Conservation (phyloP, 2,329 filamentous ascomycete genomes). For the Aurifilum marmelostoma region DNA sequence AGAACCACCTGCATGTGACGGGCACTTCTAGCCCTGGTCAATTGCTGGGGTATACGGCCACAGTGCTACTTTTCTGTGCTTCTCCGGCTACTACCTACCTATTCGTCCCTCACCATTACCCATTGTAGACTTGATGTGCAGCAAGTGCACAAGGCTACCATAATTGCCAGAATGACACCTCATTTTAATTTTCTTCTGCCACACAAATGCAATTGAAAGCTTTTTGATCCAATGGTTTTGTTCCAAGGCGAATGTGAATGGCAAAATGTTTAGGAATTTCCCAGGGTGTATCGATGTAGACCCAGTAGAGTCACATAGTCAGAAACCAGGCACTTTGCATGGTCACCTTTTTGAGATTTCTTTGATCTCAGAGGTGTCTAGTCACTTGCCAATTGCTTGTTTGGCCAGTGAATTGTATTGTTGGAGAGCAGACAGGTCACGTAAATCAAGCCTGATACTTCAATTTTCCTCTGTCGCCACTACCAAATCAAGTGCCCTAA, state of each 20-base stretch:
- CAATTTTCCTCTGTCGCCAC: background rate
- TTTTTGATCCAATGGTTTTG: background rate
- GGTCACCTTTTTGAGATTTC: background rate
- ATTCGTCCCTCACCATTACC: background rate
- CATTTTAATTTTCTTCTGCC: background rate
- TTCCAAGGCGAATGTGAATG: background rate
- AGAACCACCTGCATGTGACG: too few relatives aligned
- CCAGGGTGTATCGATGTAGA: background rate
- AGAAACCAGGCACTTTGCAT: background rate
- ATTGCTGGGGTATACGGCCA: background rate
- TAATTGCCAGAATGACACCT: background rate
- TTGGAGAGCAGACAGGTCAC: background rate
- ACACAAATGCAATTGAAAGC: too few relatives aligned
- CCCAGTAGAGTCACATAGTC: background rate
- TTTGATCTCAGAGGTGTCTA: background rate
- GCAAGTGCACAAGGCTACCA: background rate
- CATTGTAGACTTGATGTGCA: background rate
- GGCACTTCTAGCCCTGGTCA: background rate
- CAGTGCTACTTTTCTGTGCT: background rate
- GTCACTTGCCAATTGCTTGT: background rate
- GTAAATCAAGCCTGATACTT: background rate
- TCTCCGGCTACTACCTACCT: constrained; percentile 4
- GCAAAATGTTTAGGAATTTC: background rate
- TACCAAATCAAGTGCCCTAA: background rate
- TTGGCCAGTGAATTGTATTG: background rate